A percentile compares a stretch with the other conserved stretches of the same genome.
Evolutionary conservation across 306 rosid species (phyloP).

Genomic region (Casuarina glauca): DNA sequence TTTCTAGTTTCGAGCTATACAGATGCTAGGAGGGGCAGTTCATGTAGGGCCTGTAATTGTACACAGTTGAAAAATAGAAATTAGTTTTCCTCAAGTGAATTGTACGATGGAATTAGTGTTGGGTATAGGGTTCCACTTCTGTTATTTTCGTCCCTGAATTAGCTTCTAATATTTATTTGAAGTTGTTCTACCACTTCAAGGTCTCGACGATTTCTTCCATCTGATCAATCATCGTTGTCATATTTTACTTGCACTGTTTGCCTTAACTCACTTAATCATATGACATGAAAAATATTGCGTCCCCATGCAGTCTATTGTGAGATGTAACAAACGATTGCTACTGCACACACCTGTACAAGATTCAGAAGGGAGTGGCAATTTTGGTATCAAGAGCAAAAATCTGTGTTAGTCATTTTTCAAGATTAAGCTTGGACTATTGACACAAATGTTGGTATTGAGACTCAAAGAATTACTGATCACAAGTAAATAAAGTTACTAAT

Average conservation of each 20-base stretch:
- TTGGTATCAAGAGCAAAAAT: no score
- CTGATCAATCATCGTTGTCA: not conserved
- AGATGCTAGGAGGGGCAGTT: constrained; percentile 25
- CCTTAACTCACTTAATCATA: not conserved
- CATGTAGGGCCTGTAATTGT: constrained; percentile 54
- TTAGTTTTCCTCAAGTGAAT: constrained; percentile 4
- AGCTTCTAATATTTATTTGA: not conserved
- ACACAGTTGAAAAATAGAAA: constrained; percentile 39
- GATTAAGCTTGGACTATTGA: no score
- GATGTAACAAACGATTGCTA: no score
- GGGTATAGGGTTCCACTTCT: not conserved
- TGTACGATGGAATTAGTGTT: constrained; percentile 4
- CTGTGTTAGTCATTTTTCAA: no score
- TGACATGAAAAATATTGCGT: not conserved
- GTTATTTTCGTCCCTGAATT: constrained; percentile 1
- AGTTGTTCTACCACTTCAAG: not conserved
- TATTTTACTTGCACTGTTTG: not conserved
- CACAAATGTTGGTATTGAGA: no score
- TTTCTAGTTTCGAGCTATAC: constrained; percentile 25
- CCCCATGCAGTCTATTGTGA: no score
- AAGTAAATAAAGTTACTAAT: not conserved
- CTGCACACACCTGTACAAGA: no score
- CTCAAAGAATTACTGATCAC: not conserved
- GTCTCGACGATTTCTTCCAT: not conserved
- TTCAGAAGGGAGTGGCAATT: no score